Conservation (phyloP, 495 filamentous ascomycete species). For the Podospora appendiculata region DNA sequence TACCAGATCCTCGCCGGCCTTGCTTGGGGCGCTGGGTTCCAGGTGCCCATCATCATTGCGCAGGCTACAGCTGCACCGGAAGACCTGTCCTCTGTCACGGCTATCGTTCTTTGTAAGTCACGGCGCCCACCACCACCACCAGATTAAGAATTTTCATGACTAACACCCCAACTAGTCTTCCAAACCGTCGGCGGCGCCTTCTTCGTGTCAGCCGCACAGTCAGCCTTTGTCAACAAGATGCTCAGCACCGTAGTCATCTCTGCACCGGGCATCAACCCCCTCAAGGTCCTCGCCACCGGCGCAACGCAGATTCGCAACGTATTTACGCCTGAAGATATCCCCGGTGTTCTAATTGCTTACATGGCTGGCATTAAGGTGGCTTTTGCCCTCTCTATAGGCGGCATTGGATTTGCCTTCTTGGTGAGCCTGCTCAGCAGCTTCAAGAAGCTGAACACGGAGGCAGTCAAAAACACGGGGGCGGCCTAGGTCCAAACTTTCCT, state of each 20-base stretch:
- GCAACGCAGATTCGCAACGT: constrained; percentile 33
- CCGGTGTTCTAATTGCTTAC: constrained; percentile 48
- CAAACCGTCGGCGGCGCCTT: constrained; percentile 44
- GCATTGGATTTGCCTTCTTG: constrained; percentile 12
- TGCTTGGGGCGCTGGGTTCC: constrained; percentile 43
- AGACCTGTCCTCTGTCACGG: constrained; percentile 22
- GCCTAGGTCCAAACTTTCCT: constrained; percentile 2
- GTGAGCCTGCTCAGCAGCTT: constrained; percentile 19
- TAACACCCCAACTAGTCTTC: constrained; percentile 30
- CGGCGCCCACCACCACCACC: too few species aligned
- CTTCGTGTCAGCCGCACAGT: constrained; percentile 37
- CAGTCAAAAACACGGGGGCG: constrained; percentile 6
- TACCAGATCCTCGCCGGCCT: constrained; percentile 51
- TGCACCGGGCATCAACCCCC: constrained; percentile 35
- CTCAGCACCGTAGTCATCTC: constrained; percentile 21
- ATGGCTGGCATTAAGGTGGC: constrained; percentile 47
- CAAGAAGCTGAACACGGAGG: constrained; percentile 14
- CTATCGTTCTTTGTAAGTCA: constrained; percentile 44
- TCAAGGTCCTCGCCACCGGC: constrained; percentile 28
- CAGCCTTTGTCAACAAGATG: constrained; percentile 42
- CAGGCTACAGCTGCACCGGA: constrained; percentile 41
- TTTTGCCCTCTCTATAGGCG: constrained; percentile 33
- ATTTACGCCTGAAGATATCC: constrained; percentile 32
- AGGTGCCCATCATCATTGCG: constrained; percentile 46
- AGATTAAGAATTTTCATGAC: too few species aligned